These are phyloP conservation scores for Phytophthora sansomeana DNA, from an alignment of 352 stramenopile species.

Conservation along the genomic window DNA sequence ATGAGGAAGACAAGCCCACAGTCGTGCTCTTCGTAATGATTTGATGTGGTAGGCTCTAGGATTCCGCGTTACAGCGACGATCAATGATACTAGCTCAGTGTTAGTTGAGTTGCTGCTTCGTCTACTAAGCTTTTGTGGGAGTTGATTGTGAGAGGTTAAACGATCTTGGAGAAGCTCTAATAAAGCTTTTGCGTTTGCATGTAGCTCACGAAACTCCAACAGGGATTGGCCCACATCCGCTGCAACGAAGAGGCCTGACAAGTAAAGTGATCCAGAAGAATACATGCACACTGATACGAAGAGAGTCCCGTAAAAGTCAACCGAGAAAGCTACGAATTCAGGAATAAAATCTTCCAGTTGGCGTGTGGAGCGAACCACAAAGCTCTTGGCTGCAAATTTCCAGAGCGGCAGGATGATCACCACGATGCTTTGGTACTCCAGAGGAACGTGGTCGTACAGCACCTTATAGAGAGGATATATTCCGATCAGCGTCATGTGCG, in stretches of 20 bases:
- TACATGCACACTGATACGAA: constrained; percentile 1
- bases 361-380: not conserved
- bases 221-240: not conserved
- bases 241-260: not conserved
- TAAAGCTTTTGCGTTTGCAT: not conserved
- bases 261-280: not conserved
- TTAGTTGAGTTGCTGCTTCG: not conserved
- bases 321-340: not conserved
- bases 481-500: not conserved
- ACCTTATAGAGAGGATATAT: constrained; percentile 14
- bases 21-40: too few relatives aligned
- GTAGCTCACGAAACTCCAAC: not conserved
- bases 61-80: too few relatives aligned
- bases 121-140: too few relatives aligned
- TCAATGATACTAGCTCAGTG: too few relatives aligned
- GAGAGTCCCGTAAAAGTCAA: not conserved
- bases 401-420: not conserved
- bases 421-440: constrained; percentile 6
- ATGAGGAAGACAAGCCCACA: too few relatives aligned
- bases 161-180: too few relatives aligned
- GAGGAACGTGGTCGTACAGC: constrained; percentile 3
- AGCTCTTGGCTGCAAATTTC: not conserved
- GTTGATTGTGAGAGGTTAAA: too few relatives aligned
- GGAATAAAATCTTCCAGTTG: constrained; percentile 2
- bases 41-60: too few relatives aligned